Evolutionary conservation across 169 alveolate species (phyloP), one percentile per base, ranked within the genome.

Genomic region (Plasmodium adleri): DNA sequence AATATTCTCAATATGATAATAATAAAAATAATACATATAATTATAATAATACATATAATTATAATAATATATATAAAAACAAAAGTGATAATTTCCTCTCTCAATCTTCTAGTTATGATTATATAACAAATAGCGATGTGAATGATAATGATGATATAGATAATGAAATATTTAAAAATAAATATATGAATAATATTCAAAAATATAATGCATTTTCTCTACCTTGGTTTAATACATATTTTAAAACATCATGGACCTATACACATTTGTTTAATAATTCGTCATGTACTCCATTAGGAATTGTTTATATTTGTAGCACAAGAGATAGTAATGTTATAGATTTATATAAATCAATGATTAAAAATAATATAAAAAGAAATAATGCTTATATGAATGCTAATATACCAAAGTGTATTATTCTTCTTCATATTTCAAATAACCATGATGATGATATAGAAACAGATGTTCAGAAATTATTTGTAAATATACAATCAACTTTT

Each of bases 181-280:
- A 49, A 52, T 59, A 66, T 59, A 58, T 76, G 15, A 28, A 20
- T 8, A 45, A 67, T 32, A 71, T 76, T 12, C 63, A 76, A 43
- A 76, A 76, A 66, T 76, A 76, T 52, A 76, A 76, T 68, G 89
- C 89, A 24, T 76, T 76, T 45, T 76, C 67, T 45, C n/a, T 76
- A 3, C 89, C 89, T 1, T 76, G 89, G 89, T 76, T 76, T 66
- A 24, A 71, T 58, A 49, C 66, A 17, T 76, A 76, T 59, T 52
- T 76, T 76, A 76, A 17, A 54, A 76, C 89, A 22, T 68, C 89
- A 12, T 76, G 89, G 89, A 64, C 17, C 17, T 76, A 76, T 45
- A 76, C 68, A 5, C 76, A 76, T 59, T 9, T 76, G 52, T 66
- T 49, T 15, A 76, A 68, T 45, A 71, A 58, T 24, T 47, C 70